These are phyloP conservation scores for Penicillium sp. DNA, from an alignment of 2,329 filamentous ascomycete genomes.

Conservation along the genomic window DNA sequence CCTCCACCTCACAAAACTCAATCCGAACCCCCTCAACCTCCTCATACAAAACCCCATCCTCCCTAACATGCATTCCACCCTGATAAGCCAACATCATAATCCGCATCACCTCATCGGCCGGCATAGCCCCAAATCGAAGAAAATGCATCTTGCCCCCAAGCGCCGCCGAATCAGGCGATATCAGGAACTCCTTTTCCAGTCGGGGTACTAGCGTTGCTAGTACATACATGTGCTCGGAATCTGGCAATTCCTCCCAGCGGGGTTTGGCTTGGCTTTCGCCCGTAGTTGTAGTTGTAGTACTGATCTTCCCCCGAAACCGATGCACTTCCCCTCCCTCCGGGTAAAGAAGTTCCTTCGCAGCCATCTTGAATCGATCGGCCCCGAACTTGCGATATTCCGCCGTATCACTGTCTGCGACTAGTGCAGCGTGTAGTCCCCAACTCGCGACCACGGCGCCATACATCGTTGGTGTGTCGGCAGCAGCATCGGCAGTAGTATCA, in stretches of 20 bases:
- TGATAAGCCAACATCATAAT: slow-evolving; percentile 71
- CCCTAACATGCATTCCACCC: slow-evolving; percentile 58
- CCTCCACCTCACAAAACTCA: slow-evolving; percentile 63
- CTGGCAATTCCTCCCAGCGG: no score
- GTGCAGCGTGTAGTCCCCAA: slow-evolving; percentile 85
- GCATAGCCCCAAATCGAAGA: slow-evolving; percentile 73
- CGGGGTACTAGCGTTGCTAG: slow-evolving; percentile 77
- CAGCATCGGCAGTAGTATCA: slow-evolving; percentile 15
- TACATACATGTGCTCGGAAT: slow-evolving; percentile 77
- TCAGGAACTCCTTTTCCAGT: slow-evolving; percentile 78
- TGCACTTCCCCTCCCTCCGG: slow-evolving; percentile 61
- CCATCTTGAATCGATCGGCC: slow-evolving; percentile 79
- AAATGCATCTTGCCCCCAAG: slow-evolving; percentile 73
- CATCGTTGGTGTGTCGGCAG: slow-evolving; percentile 43
- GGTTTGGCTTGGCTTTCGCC: no score
- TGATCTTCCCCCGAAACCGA: slow-evolving; percentile 60
- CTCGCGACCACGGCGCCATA: slow-evolving; percentile 84
- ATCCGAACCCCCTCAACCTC: slow-evolving; percentile 70
- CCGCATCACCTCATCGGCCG: slow-evolving; percentile 70
- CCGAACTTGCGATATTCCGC: slow-evolving; percentile 77
- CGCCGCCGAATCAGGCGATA: slow-evolving; percentile 73
- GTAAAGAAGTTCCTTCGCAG: slow-evolving; percentile 74
- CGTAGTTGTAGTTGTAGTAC: no score
- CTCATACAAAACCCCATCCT: slow-evolving; percentile 69
- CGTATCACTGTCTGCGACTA: slow-evolving; percentile 92